These are phyloP conservation scores for Rhizopogon vulgaris DNA, from an alignment of 768 basidiomycete genomes.

Conservation along the genomic window DNA sequence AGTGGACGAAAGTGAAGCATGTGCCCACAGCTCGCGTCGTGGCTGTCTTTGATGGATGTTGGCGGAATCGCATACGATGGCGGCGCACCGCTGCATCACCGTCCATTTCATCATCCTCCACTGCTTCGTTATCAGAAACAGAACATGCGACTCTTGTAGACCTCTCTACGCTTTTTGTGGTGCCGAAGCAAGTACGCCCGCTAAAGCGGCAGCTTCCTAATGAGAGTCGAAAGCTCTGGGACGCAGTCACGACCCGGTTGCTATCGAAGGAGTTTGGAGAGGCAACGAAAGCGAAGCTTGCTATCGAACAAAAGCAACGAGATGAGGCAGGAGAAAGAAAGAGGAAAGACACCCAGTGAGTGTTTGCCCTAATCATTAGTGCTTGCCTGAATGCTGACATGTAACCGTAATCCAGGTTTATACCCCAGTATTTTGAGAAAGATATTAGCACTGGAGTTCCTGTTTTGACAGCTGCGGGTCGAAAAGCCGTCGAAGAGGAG, in stretches of 20 bases:
- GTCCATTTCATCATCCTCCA: conserved; percentile 29
- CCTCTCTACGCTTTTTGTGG: conserved; percentile 55
- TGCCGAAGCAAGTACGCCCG: conserved; percentile 85
- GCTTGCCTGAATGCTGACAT: background rate
- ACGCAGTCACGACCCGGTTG: conserved; percentile 68
- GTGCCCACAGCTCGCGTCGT: conserved; percentile 76
- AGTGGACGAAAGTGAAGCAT: conserved; percentile 85
- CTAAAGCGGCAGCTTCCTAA: conserved; percentile 68
- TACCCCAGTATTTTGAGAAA: conserved; percentile 70
- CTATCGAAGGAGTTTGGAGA: conserved; percentile 83
- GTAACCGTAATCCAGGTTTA: conserved; percentile 42
- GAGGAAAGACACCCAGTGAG: conserved; percentile 71
- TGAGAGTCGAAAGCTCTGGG: conserved; percentile 90
- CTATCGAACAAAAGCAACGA: conserved; percentile 90
- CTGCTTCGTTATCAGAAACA: conserved; percentile 24
- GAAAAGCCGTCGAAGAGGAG: conserved; percentile 70
- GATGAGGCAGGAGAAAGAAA: conserved; percentile 86
- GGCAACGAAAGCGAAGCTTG: conserved; percentile 87
- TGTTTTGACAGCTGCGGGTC: conserved; percentile 61
- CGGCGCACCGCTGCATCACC: conserved; percentile 44
- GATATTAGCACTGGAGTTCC: conserved; percentile 65
- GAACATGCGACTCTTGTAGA: conserved; percentile 74
- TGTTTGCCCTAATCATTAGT: conserved; percentile 14
- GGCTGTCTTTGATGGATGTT: conserved; percentile 82
- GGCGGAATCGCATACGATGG: conserved; percentile 82